Evolutionary conservation across 2,329 filamentous ascomycete genomes (phyloP).

Genomic region (Ampelomyces quisqualis): DNA sequence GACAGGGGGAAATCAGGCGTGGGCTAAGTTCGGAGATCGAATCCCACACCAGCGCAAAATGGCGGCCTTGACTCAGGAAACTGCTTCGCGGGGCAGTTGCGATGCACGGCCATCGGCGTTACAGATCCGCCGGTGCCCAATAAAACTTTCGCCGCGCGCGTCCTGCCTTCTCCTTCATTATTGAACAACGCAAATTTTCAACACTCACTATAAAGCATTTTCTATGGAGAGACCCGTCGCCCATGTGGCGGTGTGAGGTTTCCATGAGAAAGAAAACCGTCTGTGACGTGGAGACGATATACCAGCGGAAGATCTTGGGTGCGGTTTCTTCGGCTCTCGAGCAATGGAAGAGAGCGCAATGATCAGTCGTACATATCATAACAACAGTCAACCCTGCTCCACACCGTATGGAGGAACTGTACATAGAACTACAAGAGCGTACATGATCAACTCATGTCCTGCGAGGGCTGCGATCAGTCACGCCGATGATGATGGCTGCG

Average conservation of each 20-base stretch:
- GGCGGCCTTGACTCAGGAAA: slow-evolving; percentile 31
- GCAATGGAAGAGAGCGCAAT: slow-evolving; percentile 59
- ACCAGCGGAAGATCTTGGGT: slow-evolving; percentile 57
- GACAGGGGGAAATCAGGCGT: slow-evolving; percentile 12
- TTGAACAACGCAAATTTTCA: slow-evolving; percentile 59
- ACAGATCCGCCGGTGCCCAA: slow-evolving; percentile 19
- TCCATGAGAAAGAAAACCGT: slow-evolving; percentile 62
- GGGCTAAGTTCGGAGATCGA: slow-evolving; percentile 17
- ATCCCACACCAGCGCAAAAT: slow-evolving; percentile 39
- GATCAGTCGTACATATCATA: slow-evolving; percentile 55
- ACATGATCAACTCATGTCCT: no score
- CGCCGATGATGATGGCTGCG: no score
- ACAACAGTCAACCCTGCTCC: no score
- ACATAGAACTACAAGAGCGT: no score
- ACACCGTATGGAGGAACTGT: no score
- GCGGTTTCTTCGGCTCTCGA: slow-evolving; percentile 54
- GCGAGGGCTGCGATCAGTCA: no score
- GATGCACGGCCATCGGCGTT: slow-evolving; percentile 14
- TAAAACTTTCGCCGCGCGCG: slow-evolving; percentile 29
- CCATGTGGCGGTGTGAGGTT: slow-evolving; percentile 41
- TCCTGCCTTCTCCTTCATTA: slow-evolving; percentile 46
- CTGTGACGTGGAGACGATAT: slow-evolving; percentile 57
- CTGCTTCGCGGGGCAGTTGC: slow-evolving; percentile 29
- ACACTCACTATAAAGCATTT: slow-evolving; percentile 60
- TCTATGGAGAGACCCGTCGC: slow-evolving; percentile 51